Evolutionary conservation across 345 rosid species (phyloP).

Genomic region (Jatropha curcas): DNA sequence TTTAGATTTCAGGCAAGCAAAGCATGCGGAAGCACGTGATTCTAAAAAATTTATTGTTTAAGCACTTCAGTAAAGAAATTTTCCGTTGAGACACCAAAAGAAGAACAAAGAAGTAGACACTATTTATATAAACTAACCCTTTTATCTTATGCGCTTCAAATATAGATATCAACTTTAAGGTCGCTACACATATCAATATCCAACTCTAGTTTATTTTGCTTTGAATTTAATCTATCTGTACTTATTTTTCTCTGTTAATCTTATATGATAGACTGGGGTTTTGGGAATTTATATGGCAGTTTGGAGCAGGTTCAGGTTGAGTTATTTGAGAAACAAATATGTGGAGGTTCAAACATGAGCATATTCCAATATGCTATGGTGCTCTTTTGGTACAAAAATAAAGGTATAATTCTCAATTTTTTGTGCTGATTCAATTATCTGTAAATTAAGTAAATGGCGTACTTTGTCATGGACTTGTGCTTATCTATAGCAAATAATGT

Average conservation of each 20-base stretch:
- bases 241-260: slow-evolving; percentile 25
- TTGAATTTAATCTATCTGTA: slow-evolving; percentile 5
- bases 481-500: not conserved
- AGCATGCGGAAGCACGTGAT: too few relatives aligned
- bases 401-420: slow-evolving; percentile 48
- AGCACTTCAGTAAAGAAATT: too few relatives aligned
- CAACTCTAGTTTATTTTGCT: not conserved
- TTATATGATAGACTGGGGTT: slow-evolving; percentile 44
- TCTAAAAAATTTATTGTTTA: too few relatives aligned
- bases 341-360: slow-evolving; percentile 59
- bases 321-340: slow-evolving; percentile 73
- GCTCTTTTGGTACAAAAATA: slow-evolving; percentile 48
- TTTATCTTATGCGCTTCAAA: slow-evolving; percentile 17
- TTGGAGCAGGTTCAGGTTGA: slow-evolving; percentile 87
- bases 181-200: not conserved
- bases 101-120: too few relatives aligned
- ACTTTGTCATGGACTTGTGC: not conserved
- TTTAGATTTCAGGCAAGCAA: too few relatives aligned
- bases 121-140: too few relatives aligned
- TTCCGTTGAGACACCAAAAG: too few relatives aligned
- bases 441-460: not conserved
- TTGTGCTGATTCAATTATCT: not conserved
- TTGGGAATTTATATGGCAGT: slow-evolving; percentile 73
- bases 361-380: slow-evolving; percentile 74
- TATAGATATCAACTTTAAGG: slow-evolving; percentile 13